Evolutionary conservation across 2,329 filamentous ascomycete species (phyloP).

Genomic region (Seiridium cupressi): DNA sequence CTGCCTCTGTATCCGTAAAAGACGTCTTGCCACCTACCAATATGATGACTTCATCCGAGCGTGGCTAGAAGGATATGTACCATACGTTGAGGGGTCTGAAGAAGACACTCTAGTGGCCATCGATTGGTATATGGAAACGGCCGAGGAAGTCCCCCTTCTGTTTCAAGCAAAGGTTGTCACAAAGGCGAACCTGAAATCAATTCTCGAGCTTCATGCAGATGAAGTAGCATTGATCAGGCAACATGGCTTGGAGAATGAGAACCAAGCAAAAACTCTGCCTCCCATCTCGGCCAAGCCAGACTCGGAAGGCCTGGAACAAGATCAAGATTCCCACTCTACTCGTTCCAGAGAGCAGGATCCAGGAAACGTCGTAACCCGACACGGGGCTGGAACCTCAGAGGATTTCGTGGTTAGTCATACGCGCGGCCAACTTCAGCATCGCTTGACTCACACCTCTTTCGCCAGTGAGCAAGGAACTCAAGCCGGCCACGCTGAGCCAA

Average conservation of each 20-base stretch:
- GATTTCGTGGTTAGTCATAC: not conserved
- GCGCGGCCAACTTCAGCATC: not conserved
- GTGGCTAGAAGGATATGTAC: slow-evolving; percentile 27
- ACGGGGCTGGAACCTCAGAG: no score
- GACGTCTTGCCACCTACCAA: slow-evolving; percentile 23
- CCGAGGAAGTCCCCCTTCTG: slow-evolving; percentile 24
- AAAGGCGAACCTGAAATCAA: slow-evolving; percentile 23
- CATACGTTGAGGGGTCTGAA: slow-evolving; percentile 26
- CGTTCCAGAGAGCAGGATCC: no score
- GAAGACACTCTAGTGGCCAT: slow-evolving; percentile 21
- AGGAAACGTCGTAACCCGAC: no score
- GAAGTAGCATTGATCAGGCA: slow-evolving; percentile 13
- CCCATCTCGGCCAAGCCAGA: not conserved
- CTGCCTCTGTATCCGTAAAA: slow-evolving; percentile 25
- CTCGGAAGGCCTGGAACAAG: not conserved
- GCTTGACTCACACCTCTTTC: not conserved
- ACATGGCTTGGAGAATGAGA: not conserved
- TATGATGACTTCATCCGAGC: slow-evolving; percentile 35
- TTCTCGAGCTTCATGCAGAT: slow-evolving; percentile 24
- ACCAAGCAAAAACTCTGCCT: not conserved
- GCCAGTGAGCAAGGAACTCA: not conserved
- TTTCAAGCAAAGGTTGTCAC: slow-evolving; percentile 22
- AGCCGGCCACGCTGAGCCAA: not conserved
- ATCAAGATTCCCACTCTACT: not conserved
- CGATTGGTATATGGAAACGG: slow-evolving; percentile 31